Percentiles rank a stretch among this genome's conserved stretches.
Evolutionary conservation across 805 yeast genomes (phyloP).

Genomic region (Kodamaea fukazawae): DNA sequence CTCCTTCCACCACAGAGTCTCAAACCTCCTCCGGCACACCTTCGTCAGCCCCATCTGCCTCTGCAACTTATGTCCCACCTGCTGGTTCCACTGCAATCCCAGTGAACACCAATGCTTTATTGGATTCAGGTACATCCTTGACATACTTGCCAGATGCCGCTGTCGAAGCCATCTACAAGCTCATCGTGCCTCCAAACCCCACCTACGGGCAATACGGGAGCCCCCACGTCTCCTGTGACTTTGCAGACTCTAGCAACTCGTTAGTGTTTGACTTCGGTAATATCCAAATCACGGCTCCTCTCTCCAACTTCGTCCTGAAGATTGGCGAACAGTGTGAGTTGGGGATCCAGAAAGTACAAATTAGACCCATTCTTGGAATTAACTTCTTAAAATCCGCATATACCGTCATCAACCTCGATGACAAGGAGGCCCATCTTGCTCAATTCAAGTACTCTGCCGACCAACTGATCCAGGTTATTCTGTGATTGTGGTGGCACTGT

Average conservation of each 20-base stretch:
- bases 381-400: slow-evolving; percentile 28
- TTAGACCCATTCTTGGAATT: slow-evolving; percentile 24
- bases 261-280: slow-evolving; percentile 12
- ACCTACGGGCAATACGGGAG: slow-evolving; percentile 5
- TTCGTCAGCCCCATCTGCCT: slow-evolving; percentile 4
- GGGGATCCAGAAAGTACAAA: slow-evolving; percentile 12
- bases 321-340: slow-evolving; percentile 11
- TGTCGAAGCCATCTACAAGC: slow-evolving; percentile 6
- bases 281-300: slow-evolving; percentile 14
- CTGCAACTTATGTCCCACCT: neutral
- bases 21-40: neutral
- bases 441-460: slow-evolving; percentile 19
- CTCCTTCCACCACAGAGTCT: slow-evolving; percentile 4
- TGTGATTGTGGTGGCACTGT: neutral
- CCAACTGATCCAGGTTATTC: slow-evolving; percentile 11
- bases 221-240: slow-evolving; percentile 16
- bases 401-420: slow-evolving; percentile 26
- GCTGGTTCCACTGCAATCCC: slow-evolving; percentile 2
- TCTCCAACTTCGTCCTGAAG: slow-evolving; percentile 11
- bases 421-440: slow-evolving; percentile 23
- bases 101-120: slow-evolving; percentile 26
- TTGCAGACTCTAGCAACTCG: slow-evolving; percentile 11
- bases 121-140: slow-evolving; percentile 61
- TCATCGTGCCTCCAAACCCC: slow-evolving; percentile 10
- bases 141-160: slow-evolving; percentile 40